A percentile compares a stretch with the other conserved stretches of the same genome.
These are phyloP conservation scores for Paxillus rubicundulus DNA, from an alignment of 768 basidiomycete species.

Conservation along the genomic window DNA sequence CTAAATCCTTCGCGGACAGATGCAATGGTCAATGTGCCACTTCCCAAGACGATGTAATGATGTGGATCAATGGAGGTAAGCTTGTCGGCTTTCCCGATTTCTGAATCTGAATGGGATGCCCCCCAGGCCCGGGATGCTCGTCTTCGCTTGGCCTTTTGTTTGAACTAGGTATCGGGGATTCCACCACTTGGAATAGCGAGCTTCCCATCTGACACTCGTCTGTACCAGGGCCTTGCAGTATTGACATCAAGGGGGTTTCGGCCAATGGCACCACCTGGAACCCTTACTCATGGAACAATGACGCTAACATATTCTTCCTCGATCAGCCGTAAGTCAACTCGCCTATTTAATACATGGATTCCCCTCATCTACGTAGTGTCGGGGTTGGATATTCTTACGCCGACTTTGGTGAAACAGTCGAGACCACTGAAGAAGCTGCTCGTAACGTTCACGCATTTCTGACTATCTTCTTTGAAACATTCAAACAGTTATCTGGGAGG, in stretches of 20 bases:
- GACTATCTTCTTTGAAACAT: slow-evolving; percentile 77
- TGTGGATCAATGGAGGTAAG: slow-evolving; percentile 68
- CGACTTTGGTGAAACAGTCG: slow-evolving; percentile 64
- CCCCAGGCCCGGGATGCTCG: slow-evolving; percentile 55
- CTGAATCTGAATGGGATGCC: background rate
- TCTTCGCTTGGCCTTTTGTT: slow-evolving; percentile 57
- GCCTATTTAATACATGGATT: background rate
- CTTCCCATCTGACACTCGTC: slow-evolving; percentile 26
- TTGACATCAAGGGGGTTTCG: slow-evolving; percentile 56
- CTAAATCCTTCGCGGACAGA: background rate
- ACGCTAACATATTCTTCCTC: slow-evolving; percentile 68
- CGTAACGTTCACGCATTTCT: slow-evolving; percentile 74
- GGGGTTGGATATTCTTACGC: slow-evolving; percentile 74
- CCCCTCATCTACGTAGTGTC: slow-evolving; percentile 37
- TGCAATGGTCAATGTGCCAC: background rate
- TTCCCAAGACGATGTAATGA: slow-evolving; percentile 55
- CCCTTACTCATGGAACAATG: slow-evolving; percentile 62
- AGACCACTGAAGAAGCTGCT: slow-evolving; percentile 79
- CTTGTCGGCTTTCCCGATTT: slow-evolving; percentile 13
- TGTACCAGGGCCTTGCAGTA: slow-evolving; percentile 51
- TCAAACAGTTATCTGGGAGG: slow-evolving; percentile 66
- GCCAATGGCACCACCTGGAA: slow-evolving; percentile 62
- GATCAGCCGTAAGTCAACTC: slow-evolving; percentile 51
- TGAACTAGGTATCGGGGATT: slow-evolving; percentile 43
- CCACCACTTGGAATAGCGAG: slow-evolving; percentile 7